A percentile compares a stretch with the other conserved stretches of the same genome.
phyloP scores from a whole-genome alignment of 768 basidiomycete genomes.

The Suillus sp. region DNA sequence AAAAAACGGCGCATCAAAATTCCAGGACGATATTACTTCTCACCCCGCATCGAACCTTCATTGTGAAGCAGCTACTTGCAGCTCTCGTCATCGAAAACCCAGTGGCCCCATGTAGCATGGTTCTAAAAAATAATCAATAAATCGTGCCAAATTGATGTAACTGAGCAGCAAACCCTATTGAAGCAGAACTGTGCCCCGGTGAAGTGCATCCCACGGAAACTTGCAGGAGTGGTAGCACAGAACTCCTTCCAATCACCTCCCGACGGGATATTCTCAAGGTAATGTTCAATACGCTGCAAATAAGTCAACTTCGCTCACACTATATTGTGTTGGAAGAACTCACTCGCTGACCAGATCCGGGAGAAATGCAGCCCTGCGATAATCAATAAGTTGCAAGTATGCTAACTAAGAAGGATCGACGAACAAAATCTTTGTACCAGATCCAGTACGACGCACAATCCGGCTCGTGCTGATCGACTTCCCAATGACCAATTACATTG shows the following conservation, averaged over 20 bases:
- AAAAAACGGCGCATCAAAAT: not conserved
- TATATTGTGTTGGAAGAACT: not conserved
- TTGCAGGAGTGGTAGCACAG: conserved; percentile 35
- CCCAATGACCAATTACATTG: conserved; percentile 29
- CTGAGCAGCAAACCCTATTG: conserved; percentile 20
- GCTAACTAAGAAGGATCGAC: not conserved
- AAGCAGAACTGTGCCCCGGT: conserved; percentile 26
- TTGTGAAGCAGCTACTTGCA: conserved; percentile 15
- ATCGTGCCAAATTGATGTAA: not conserved
- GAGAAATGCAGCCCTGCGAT: conserved; percentile 6
- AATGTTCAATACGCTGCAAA: conserved; percentile 32
- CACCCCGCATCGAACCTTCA: not conserved
- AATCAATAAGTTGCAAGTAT: not conserved
- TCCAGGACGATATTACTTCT: not conserved
- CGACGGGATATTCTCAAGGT: conserved; percentile 29
- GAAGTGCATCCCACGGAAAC: conserved; percentile 30
- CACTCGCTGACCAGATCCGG: conserved; percentile 11
- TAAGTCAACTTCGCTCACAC: not conserved
- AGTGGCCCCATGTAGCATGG: conserved; percentile 24
- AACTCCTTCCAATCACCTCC: conserved; percentile 34
- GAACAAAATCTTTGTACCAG: conserved; percentile 24
- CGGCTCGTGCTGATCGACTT: conserved; percentile 27
- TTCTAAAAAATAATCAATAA: conserved; percentile 17
- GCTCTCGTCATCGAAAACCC: conserved; percentile 26
- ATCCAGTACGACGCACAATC: conserved; percentile 29